phyloP scores from a whole-genome alignment of 257 asterid genomes.

The Anisodus tanguticus region DNA sequence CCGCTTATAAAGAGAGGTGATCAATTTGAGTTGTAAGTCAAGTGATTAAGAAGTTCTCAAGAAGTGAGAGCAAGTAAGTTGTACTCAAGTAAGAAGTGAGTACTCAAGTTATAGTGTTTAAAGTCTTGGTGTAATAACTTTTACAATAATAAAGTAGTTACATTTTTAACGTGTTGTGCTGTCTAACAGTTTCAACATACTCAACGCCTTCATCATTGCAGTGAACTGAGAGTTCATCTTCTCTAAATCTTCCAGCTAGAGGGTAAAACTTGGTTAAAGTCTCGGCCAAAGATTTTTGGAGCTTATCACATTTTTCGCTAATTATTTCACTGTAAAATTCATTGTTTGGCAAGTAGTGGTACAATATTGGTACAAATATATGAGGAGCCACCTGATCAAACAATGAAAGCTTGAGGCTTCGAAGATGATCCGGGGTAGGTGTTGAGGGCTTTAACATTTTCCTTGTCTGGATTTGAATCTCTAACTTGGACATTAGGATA shows the following conservation, averaged over 20 bases:
- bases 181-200: not conserved
- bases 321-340: not conserved
- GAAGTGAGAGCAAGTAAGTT: too few species aligned
- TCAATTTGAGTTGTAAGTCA: too few species aligned
- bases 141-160: too few species aligned
- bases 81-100: too few species aligned
- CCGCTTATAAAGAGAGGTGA: too few species aligned
- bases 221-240: not conserved
- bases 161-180: too few species aligned
- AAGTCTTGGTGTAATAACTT: too few species aligned
- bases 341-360: not conserved
- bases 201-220: slow-evolving; percentile 18
- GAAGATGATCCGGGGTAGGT: not conserved
- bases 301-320: not conserved
- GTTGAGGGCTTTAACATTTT: not conserved
- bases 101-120: too few species aligned
- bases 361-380: not conserved
- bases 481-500: not conserved
- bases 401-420: not conserved
- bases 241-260: not conserved
- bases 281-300: not conserved
- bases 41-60: too few species aligned
- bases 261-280: not conserved
- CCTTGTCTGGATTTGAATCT: not conserved
- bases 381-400: not conserved